phyloP scores from a whole-genome alignment of 257 asterid genomes.

The Verbascum thapsus region DNA sequence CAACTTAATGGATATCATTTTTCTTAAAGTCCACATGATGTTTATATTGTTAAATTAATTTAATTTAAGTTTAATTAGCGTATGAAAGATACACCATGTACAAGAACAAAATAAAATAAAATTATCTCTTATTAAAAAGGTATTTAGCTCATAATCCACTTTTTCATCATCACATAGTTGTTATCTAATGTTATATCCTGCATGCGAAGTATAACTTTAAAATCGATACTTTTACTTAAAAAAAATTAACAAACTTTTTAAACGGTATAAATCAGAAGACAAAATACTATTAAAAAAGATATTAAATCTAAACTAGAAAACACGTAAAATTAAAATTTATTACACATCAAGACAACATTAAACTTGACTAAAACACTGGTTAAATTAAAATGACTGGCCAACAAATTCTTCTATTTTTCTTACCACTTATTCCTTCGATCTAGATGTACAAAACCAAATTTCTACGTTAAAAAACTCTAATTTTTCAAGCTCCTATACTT shows the following conservation, averaged over 20 bases:
- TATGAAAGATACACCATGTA: not conserved
- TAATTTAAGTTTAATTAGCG: too few species aligned
- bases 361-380: slow-evolving; percentile 20
- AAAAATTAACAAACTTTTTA: too few species aligned
- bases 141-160: not conserved
- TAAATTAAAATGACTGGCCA: too few species aligned
- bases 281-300: too few species aligned
- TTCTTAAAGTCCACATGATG: too few species aligned
- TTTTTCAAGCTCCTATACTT: not conserved
- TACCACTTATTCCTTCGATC: slow-evolving; percentile 21
- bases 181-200: slow-evolving; percentile 12
- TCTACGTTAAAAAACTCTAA: slow-evolving; percentile 31
- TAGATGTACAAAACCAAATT: slow-evolving; percentile 31
- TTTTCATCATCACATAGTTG: slow-evolving; percentile 1
- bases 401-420: slow-evolving; percentile 8
- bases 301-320: too few species aligned
- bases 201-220: too few species aligned
- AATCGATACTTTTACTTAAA: too few species aligned
- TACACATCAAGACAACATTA: slow-evolving; percentile 9
- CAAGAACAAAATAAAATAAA: not conserved
- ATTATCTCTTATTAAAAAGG: not conserved
- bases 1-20: not conserved
- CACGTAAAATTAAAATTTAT: slow-evolving; percentile 20
- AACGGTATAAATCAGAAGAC: too few species aligned
- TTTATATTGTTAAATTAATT: not conserved